Evolutionary conservation across 495 filamentous ascomycete species (phyloP), one percentile per base, ranked within the genome.

Genomic region (Penicillium dipodomyicola): DNA sequence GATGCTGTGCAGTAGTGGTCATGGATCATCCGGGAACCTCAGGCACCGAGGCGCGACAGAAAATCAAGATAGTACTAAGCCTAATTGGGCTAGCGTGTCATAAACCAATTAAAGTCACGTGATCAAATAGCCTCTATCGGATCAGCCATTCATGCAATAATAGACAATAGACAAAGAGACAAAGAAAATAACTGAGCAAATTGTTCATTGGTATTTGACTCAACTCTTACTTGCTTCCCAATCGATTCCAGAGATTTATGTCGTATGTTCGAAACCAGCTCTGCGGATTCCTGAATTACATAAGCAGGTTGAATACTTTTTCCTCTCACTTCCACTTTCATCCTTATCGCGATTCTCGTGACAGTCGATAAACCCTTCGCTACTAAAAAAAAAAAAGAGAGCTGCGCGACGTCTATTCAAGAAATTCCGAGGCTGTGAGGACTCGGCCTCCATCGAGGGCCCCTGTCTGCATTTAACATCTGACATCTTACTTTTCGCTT

Each of bases 291-390:
- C 19, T 2, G 4, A 22, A 14, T 52, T 52, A 52, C 39, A 22
- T 52, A 52, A 52, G 22, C 50, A 12, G 51, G 29, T 37, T 22
- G 20, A 45, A 54, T 54, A 50, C 37, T 52, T 56, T 61, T 45
- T 25, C n/a, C 40, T 19, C 47, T 37, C 50, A 51, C 35, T 56
- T 49, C 42, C 14, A 22, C 29, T 57, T 45, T 48, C 33, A 30
- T 51, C 49, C 56, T 62, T 60, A 59, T 67, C 58, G 52, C 42
- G 35, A 35, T 29, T 47, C 10, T 33, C 39, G 53, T 32, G 50
- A 50, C 44, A 17, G 6, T 45, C 32, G 54, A 56, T 56, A 49
- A 56, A 39, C 35, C 44, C 25, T 45, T 23, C n/a, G 30, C 32
- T 41, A 33, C 50, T 9, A 29, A 54, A 43, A 52, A 52, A 52